Base-by-base conservation (phyloP, 2,329 filamentous ascomycete genomes). In the Colletotrichum sp. region DNA sequence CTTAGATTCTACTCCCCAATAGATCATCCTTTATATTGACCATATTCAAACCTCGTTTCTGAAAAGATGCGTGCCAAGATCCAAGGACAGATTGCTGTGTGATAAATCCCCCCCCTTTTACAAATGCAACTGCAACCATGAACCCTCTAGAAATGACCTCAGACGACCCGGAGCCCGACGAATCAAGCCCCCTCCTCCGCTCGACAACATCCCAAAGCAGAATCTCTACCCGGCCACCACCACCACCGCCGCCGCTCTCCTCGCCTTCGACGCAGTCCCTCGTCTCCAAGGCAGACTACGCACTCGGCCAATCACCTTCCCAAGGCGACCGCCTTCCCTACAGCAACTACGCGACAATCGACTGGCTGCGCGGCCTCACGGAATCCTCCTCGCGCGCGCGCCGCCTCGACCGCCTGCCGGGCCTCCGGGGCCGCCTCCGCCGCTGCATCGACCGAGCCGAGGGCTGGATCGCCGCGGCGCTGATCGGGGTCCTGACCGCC, bases 321-420 rank as follows among this genome's bases (percentile, higher is more conserved):
- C 33, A 89, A 13, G 89, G 89, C 55, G 90, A 91, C 78, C 82
- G 89, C 66, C 79, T 91, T 24, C 87, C 89, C 1, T 92, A 92
- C 78, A 91, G 90, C 77, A 87, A 91, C 75, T 92, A 92, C 76
- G 89, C 87, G 9, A 90, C 89, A 2, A 91, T 91, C 71, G 90
- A 92, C 79, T 92, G 89, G 89, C 83, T 92, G 12, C 90, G 90
- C 79, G 89, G 90, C 76, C 79, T 92, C 70, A 87, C 90, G 79
- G 90, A 90, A 81, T 88, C 90, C 76, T 89, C n/a, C 83, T 86
- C 68, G 81, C 83, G 81, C 12, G 81, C 80, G 69, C 70, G 59
- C 34, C 34, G 55, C 15, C 31, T 74, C 8, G 61, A 36, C 5
- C 54, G 47, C 1, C 54, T 54, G 5, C 57, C 62, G 16, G 85